A percentile compares a stretch with the other conserved stretches of the same genome.
Conservation (phyloP, 176 grass and related monocot genomes). For the Rhynchospora tenuis region DNA sequence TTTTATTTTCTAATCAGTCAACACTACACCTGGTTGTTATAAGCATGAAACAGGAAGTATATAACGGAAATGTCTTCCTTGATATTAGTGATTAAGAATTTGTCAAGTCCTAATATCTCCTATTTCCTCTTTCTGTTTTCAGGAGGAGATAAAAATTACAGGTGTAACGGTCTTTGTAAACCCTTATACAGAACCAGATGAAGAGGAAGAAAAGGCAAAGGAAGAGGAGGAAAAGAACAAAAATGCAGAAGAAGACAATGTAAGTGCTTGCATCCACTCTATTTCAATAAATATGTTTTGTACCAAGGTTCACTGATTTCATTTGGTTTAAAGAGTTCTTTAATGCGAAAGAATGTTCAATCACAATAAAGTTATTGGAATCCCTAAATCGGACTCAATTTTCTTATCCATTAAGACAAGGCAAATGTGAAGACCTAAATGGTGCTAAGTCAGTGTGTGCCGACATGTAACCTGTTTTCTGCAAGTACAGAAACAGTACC, state of each 20-base stretch:
- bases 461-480: not conserved
- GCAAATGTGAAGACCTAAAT: not conserved
- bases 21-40: not conserved
- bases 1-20: not conserved
- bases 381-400: not conserved
- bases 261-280: conserved; percentile 29
- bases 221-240: conserved; percentile 68
- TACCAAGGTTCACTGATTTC: not conserved
- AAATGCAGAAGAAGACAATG: conserved; percentile 56
- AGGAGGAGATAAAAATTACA: conserved; percentile 97
- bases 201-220: conserved; percentile 77
- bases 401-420: not conserved
- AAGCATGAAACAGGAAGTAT: not conserved
- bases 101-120: conserved; percentile 2
- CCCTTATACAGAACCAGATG: conserved; percentile 81
- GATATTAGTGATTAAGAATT: not conserved
- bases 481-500: not conserved
- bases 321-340: not conserved
- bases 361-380: not conserved
- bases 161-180: conserved; percentile 72
- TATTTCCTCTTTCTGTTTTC: conserved; percentile 20
- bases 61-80: not conserved
- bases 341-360: not conserved
- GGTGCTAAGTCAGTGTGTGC: not conserved
- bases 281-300: conserved; percentile 4